Base-by-base conservation (phyloP, 2,329 filamentous ascomycete species). In the Penicillium sp. region DNA sequence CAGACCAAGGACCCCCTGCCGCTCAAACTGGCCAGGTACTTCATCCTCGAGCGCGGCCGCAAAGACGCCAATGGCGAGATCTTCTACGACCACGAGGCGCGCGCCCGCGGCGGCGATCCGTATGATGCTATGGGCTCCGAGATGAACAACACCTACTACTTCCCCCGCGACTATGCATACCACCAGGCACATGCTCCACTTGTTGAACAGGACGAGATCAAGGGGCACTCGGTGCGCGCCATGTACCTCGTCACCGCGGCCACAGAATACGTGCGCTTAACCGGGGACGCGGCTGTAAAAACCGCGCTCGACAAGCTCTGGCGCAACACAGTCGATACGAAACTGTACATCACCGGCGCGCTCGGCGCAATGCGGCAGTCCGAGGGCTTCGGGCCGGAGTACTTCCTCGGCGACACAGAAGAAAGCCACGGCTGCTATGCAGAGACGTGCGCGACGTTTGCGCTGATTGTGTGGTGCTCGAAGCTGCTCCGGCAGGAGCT, bases 351-450 rank as follows among this genome's bases (percentile, higher is more conserved):
- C 16, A 87, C 84, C 0, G 84, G 83, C 1, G 83, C 83, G 0
- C 80, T 86, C 50, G 84, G 84, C 1, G 79, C 74, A 1, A 76
- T 83, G 42, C 74, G 79, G 61, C 80, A 84, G 64, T 83, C 80
- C 79, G 79, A 86, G 66, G 82, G 83, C 3, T 85, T 86, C 63
- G 82, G 82, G 0, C 73, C 78, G 42, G 77, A 83, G 59, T 83
- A 84, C 63, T 83, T 83, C 65, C 71, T 86, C 5, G 82, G 82
- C 1, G 81, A 84, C 43, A 74, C 78, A 1, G 81, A 80, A 0
- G 83, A 85, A 58, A 83, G 85, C 59, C 83, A 83, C 3, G 83
- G 83, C 2, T 85, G 83, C 62, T 86, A 85, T 65, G 77, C 81
- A 1, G 83, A 86, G 66, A 86, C 83, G 0, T 85, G 81, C 63